These are phyloP conservation scores for Phaeolepiota aurea DNA, from an alignment of 768 basidiomycete species.

Conservation along the genomic window DNA sequence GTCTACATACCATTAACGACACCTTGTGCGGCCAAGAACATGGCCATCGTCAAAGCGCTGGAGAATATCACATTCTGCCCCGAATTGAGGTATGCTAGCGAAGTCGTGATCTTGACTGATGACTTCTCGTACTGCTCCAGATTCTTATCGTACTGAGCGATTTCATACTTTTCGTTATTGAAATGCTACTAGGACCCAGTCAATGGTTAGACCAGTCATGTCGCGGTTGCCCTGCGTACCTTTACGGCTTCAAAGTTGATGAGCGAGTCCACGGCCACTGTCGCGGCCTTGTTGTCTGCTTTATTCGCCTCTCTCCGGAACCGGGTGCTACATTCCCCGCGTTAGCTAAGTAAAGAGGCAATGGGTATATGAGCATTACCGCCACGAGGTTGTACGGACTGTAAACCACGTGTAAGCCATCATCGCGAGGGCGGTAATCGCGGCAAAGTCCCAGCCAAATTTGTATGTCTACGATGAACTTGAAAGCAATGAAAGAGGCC, in stretches of 20 bases:
- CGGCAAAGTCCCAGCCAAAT: slow-evolving; percentile 96
- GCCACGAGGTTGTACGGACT: slow-evolving; percentile 91
- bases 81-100: slow-evolving; percentile 87
- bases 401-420: slow-evolving; percentile 96
- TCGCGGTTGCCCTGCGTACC: slow-evolving; percentile 30
- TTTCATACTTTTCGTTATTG: slow-evolving; percentile 93
- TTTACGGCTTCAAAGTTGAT: slow-evolving; percentile 99
- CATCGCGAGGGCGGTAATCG: slow-evolving; percentile 78
- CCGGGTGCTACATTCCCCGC: slow-evolving; percentile 61
- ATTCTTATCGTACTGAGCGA: slow-evolving; percentile 87
- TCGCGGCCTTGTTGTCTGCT: slow-evolving; percentile 95
- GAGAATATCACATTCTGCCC: slow-evolving; percentile 98
- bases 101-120: slow-evolving; percentile 91
- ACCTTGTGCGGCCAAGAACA: slow-evolving; percentile 95
- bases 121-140: slow-evolving; percentile 83
- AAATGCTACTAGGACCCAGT: slow-evolving; percentile 58
- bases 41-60: slow-evolving; percentile 83
- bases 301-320: slow-evolving; percentile 94
- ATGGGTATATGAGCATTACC: slow-evolving; percentile 36
- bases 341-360: neutral
- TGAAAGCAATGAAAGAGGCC: slow-evolving; percentile 2
- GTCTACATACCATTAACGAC: slow-evolving; percentile 69
- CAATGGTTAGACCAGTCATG: slow-evolving; percentile 1
- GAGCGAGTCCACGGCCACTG: slow-evolving; percentile 87
- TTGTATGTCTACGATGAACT: slow-evolving; percentile 75